Base-by-base conservation (phyloP, 495 filamentous ascomycete genomes). In the Pyrenula massariospora region DNA sequence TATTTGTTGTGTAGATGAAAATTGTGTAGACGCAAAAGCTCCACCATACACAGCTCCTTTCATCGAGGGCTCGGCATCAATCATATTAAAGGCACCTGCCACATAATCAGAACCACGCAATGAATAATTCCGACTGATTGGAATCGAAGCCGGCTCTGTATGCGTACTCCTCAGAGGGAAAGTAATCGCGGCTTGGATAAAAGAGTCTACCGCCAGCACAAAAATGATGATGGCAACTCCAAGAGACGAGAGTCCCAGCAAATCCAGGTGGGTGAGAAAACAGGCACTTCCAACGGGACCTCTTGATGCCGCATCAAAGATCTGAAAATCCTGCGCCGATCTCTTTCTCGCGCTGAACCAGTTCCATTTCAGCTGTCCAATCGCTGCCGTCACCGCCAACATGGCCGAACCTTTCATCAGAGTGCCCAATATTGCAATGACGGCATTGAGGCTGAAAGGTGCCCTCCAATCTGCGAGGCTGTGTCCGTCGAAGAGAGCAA, bases 351-450 rank as follows among this genome's bases (percentile, higher is more conserved):
- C 59, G 8, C 67, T 67, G 56, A 76, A 76, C 68, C 71, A 76
- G 21, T 71, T 73, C 74, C 74, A 77, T 57, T 77, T 79, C 5
- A 78, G 65, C 59, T 77, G 75, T 0, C 66, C 65, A 19, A 79
- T 50, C 10, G 64, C 68, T 54, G 73, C 70, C 2, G 62, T 66
- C 54, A 77, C 56, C 10, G 69, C 63, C n/a, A 72, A 67, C 0
- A 66, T 59, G 62, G 77, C 65, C 3, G 74, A 68, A 3, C 70
- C 65, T 53, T 73, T 73, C 57, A 71, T 70, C 11, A 75, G 58
- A 1, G 74, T 73, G 10, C 62, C 66, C 19, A 78, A 57, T 2
- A 79, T 63, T 0, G 74, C 74, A 0, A 80, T 51, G 21, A 79
- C 54, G 1, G 75, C 65, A 60, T 78, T 78, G 48, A 78, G 68